Evolutionary conservation across 2,329 filamentous ascomycete genomes (phyloP), one percentile per base, ranked within the genome.

Genomic region (Ilyonectria destructans): DNA sequence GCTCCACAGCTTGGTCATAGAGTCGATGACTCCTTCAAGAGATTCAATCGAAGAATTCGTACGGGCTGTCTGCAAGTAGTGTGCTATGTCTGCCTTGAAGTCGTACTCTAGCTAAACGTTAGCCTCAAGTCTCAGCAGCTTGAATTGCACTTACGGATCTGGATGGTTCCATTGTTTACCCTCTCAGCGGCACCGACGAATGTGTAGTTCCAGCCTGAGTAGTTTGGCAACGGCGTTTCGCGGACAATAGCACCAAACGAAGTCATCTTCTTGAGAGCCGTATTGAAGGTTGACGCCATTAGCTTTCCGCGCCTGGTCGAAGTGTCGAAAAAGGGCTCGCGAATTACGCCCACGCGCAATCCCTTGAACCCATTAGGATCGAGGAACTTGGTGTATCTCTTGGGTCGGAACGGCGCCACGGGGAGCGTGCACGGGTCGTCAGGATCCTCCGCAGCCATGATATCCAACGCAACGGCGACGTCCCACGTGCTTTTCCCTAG

Each of bases 401-500:
- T 31, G 3, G 12, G 29, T 3, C 46, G 31, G 33, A 62, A 62
- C 1, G 31, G 15, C 26, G 29, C 29, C 5, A 40, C 58, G 7
- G 46, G 17, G 26, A 31, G 4, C 1, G 58, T 49, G 21, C 54
- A 61, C 10, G 45, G 33, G 45, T 61, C 58, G 21, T 61, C 58
- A 3, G 45, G 29, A 33, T 61, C 58, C 23, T 40, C 12, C 10
- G 19, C 58, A 2, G 58, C 58, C 58, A 61, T 61, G 19, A 61
- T 61, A 10, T 37, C 31, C 17, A 61, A 21, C 9, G 33, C n/a
- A 7, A 45, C 58, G 3, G 58, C 58, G 15, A 61, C 33, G 19
- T 61, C 58, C 58, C 58, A 61, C 10, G 58, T n/a, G n/a, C 40
- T 49, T 45, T 54, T 61, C 3, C 45, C 58, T 19, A 61, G 10